A percentile compares a stretch with the other conserved stretches of the same genome.
Evolutionary conservation across 2,329 filamentous ascomycete species (phyloP).

Genomic region (Thyridium curvatum): DNA sequence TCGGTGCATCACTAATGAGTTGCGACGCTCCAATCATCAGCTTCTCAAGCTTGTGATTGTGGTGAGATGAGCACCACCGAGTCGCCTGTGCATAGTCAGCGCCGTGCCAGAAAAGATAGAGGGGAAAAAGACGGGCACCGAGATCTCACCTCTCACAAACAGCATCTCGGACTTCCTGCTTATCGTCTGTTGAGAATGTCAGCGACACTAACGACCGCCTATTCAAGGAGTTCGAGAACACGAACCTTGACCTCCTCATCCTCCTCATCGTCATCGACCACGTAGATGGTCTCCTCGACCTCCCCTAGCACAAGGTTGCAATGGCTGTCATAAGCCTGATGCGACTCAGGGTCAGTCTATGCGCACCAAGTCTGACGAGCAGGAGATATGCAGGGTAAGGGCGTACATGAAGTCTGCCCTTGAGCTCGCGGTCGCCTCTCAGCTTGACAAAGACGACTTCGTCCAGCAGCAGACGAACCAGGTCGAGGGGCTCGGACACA

Average conservation of each 20-base stretch:
- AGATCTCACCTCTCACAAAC: constrained; percentile 84
- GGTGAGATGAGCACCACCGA: constrained; percentile 20
- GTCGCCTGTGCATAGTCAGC: constrained; percentile 7
- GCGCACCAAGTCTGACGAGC: constrained; percentile 2
- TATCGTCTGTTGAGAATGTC: constrained; percentile 55
- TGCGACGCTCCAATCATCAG: too few species aligned
- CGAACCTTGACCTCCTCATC: constrained; percentile 69
- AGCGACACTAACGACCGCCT: background rate
- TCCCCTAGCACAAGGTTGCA: constrained; percentile 96
- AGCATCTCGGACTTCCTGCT: constrained; percentile 99
- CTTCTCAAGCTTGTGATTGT: constrained; percentile 10
- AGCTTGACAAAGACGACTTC: constrained; percentile 97
- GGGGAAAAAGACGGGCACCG: background rate
- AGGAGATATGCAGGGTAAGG: background rate
- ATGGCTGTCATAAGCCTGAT: constrained; percentile 93
- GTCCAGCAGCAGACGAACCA: constrained; percentile 89
- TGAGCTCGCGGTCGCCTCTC: constrained; percentile 88
- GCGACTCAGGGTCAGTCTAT: background rate
- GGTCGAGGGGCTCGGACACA: constrained; percentile 87
- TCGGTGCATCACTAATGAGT: too few species aligned
- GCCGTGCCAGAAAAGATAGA: constrained; percentile 16
- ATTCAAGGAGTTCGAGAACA: background rate
- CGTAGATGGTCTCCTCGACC: constrained; percentile 94
- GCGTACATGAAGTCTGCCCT: constrained; percentile 87
- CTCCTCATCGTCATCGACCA: constrained; percentile 81